Evolutionary conservation across 1,284 basidiomycete genomes (phyloP).

Genomic region (Exsudoporus floridanus): DNA sequence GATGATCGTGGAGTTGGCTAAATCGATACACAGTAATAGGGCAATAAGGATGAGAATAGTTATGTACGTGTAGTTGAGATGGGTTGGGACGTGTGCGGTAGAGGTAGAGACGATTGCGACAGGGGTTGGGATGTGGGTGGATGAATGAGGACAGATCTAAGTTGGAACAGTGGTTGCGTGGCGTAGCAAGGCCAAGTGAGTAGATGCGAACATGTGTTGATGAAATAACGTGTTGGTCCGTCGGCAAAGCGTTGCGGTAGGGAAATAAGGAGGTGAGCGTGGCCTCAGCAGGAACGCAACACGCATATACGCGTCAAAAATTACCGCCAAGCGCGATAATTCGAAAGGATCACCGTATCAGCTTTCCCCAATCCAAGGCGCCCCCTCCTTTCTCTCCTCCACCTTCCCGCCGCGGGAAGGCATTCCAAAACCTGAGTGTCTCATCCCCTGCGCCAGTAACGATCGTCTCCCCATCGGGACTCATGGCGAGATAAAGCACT

Average conservation of each 20-base stretch:
- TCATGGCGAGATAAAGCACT: constrained; percentile 96
- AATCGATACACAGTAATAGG: constrained; percentile 27
- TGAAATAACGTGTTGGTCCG: constrained; percentile 25
- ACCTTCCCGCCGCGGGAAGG: constrained; percentile 69
- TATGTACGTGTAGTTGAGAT: constrained; percentile 23
- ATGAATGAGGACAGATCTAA: constrained; percentile 26
- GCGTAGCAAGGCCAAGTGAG: constrained; percentile 12
- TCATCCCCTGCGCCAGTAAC: constrained; percentile 98
- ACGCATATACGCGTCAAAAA: constrained; percentile 8
- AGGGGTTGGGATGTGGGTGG: constrained; percentile 20
- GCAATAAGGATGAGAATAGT: constrained; percentile 31
- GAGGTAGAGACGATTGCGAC: constrained; percentile 16
- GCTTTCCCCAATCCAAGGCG: constrained; percentile 28
- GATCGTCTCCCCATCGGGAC: constrained; percentile 94
- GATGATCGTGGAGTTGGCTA: constrained; percentile 16
- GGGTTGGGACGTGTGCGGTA: not conserved
- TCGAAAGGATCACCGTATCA: constrained; percentile 24
- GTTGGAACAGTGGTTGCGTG: constrained; percentile 19
- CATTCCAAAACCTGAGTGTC: constrained; percentile 96
- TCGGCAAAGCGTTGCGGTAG: constrained; percentile 3
- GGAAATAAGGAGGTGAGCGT: not conserved
- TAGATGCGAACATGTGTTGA: constrained; percentile 30
- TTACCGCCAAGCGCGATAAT: not conserved
- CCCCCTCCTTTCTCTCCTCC: constrained; percentile 47
- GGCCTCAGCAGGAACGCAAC: not conserved